Evolutionary conservation across 108 stramenopile genomes (phyloP), one percentile per base, ranked within the genome.

Genomic region (Thalassiosira profunda): DNA sequence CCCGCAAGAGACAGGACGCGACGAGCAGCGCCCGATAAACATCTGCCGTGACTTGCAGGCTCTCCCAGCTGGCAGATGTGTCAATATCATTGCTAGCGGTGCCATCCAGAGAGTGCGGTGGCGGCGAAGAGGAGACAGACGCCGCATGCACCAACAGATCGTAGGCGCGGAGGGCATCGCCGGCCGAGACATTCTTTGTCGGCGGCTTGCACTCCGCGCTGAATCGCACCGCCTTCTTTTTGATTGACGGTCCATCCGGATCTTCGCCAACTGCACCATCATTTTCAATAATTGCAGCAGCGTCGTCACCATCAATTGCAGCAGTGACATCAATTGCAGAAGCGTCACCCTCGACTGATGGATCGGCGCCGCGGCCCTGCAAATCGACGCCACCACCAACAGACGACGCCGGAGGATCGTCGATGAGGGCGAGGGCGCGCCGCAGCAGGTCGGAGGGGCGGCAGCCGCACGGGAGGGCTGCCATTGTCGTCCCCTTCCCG

Each of bases 1-100:
- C 62, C 20, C 68, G 29, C 34, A 77, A 36, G 2, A 77, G 76
- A 41, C 62, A 69, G 35, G 62, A 69, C 15, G 67, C 53, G 34
- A 69, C 59, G 41, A 77, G 55, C 1, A 77, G 76, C 4, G 67
- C 45, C 2, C 76, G 76, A 44, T 69, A 69, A n/a, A 62, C 43
- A 42, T 77, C 76, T 0, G 67, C 62, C 33, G 24, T 59, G 17
- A 46, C 34, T 48, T 43, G 38, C 42, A 72, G 1, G 17, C 2
- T 49, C 23, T 55, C 40, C 70, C 70, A 72, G 58, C 44, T 36
- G 43, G 21, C 40, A 49, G 11, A 28, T 0, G 24, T 45, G 38
- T 17, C 26, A 5, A 24, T 23, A 46, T 35, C 40, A 21, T 49
- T 11, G 12, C 11, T 40, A 12, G 33, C 24, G 49, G 45, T 9